Percentiles rank a stretch among this genome's conserved stretches.
Conservation (phyloP, 2,329 filamentous ascomycete genomes). For the Chrysosphaeria jannelii region DNA sequence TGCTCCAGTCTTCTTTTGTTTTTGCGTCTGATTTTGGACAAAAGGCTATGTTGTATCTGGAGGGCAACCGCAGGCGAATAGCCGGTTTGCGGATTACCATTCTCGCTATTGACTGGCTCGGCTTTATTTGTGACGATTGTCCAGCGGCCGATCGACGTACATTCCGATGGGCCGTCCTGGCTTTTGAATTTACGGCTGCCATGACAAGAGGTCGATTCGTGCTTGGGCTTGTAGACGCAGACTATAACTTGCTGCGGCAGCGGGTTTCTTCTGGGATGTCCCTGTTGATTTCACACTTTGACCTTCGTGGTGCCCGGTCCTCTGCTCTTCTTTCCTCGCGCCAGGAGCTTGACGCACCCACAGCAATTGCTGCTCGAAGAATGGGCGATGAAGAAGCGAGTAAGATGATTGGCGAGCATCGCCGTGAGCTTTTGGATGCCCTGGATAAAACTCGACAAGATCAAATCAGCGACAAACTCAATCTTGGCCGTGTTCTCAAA, state of each 20-base stretch:
- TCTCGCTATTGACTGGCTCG: slow-evolving; percentile 84
- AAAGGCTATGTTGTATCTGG: slow-evolving; percentile 80
- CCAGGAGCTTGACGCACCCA: too few species aligned
- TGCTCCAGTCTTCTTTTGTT: slow-evolving; percentile 92
- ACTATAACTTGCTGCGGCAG: slow-evolving; percentile 52
- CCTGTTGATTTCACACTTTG: slow-evolving; percentile 87
- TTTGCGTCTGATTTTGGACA: slow-evolving; percentile 98
- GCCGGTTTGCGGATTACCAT: slow-evolving; percentile 90
- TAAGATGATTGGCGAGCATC: slow-evolving; percentile 41
- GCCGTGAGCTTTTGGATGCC: slow-evolving; percentile 38
- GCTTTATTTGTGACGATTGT: slow-evolving; percentile 93
- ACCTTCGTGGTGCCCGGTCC: slow-evolving; percentile 92
- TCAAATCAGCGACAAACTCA: slow-evolving; percentile 58
- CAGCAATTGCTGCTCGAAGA: too few species aligned
- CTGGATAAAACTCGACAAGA: slow-evolving; percentile 56
- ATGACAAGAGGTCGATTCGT: slow-evolving; percentile 91
- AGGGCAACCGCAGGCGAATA: slow-evolving; percentile 82
- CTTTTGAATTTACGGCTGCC: slow-evolving; percentile 85
- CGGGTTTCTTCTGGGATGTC: slow-evolving; percentile 97
- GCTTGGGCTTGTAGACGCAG: slow-evolving; percentile 60
- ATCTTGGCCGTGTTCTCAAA: slow-evolving; percentile 70
- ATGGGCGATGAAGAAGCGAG: slow-evolving; percentile 66
- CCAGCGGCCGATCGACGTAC: slow-evolving; percentile 80
- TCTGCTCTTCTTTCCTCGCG: slow-evolving; percentile 44
- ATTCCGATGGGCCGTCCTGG: slow-evolving; percentile 88